Evolutionary conservation across 257 asterid genomes (phyloP).

Genomic region (Przewalskia tangutica): DNA sequence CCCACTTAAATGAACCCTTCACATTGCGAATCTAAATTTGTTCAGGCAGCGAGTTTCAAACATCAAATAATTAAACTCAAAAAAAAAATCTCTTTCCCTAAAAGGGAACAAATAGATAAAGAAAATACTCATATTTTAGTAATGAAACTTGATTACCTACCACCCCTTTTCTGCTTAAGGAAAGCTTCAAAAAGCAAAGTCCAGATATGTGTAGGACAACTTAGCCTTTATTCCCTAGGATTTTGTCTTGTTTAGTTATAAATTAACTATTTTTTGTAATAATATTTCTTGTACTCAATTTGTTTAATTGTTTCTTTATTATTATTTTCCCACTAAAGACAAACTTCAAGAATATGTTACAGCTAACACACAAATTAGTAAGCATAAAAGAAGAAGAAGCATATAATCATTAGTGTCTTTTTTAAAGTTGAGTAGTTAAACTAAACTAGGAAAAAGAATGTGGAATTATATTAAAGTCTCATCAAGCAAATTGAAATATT

Average conservation of each 20-base stretch:
- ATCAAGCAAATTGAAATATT: neutral
- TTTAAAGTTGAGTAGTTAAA: slow-evolving; percentile 4
- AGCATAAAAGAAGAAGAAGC: neutral
- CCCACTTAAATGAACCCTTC: no score
- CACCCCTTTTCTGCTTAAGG: neutral
- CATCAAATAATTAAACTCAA: neutral
- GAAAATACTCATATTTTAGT: neutral
- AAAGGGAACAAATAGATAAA: neutral
- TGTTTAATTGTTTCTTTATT: neutral
- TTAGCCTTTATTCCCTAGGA: slow-evolving; percentile 4
- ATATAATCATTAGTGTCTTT: slow-evolving; percentile 1
- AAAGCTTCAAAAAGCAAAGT: neutral
- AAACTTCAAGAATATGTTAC: slow-evolving; percentile 5
- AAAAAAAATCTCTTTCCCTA: neutral
- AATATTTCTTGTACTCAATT: neutral
- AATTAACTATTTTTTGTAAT: neutral
- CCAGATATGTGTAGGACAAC: neutral
- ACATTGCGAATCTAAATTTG: fast-evolving
- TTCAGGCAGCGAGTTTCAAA: fast-evolving
- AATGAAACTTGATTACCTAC: slow-evolving; percentile 3
- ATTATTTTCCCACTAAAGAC: neutral
- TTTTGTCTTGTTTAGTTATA: neutral
- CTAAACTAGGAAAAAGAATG: neutral
- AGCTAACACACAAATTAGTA: neutral
- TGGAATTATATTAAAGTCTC: neutral